Percentiles rank a stretch among this genome's conserved stretches.
Conservation (phyloP, 176 grass and related monocot genomes). For the Musa acuminata region DNA sequence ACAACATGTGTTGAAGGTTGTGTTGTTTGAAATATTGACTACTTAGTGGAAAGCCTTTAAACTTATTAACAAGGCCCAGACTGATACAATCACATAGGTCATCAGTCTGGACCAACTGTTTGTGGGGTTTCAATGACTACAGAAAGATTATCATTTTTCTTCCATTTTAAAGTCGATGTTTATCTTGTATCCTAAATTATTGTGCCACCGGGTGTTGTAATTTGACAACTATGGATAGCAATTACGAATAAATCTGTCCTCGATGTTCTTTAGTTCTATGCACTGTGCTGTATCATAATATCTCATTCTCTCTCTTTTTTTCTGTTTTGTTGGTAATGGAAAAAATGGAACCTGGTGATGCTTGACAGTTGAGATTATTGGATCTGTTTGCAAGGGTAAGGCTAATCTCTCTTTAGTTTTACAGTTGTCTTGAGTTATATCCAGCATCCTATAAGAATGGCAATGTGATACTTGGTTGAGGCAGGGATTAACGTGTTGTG, state of each 20-base stretch:
- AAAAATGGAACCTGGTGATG: too few relatives aligned
- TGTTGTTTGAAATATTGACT: background rate
- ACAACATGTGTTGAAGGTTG: background rate
- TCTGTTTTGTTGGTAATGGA: too few relatives aligned
- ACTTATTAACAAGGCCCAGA: background rate
- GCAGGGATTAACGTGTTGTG: too few relatives aligned
- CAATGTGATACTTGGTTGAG: too few relatives aligned
- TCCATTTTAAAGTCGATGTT: background rate
- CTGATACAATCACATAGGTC: background rate
- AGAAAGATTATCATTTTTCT: background rate
- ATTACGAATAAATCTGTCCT: background rate
- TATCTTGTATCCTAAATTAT: constrained; percentile 3
- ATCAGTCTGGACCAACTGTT: background rate
- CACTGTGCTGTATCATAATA: too few relatives aligned
- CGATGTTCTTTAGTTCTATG: too few relatives aligned
- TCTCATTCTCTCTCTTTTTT: too few relatives aligned
- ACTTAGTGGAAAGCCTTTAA: background rate
- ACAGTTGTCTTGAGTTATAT: too few relatives aligned
- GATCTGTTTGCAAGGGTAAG: too few relatives aligned
- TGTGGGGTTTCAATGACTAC: background rate
- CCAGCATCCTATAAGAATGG: too few relatives aligned
- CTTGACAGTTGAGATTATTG: too few relatives aligned
- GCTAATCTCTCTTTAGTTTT: too few relatives aligned
- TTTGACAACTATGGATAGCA: background rate
- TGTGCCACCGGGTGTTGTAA: background rate